Evolutionary conservation across 73 alveolate genomes (phyloP).

Genomic region (Paramecium tetraurelia): DNA sequence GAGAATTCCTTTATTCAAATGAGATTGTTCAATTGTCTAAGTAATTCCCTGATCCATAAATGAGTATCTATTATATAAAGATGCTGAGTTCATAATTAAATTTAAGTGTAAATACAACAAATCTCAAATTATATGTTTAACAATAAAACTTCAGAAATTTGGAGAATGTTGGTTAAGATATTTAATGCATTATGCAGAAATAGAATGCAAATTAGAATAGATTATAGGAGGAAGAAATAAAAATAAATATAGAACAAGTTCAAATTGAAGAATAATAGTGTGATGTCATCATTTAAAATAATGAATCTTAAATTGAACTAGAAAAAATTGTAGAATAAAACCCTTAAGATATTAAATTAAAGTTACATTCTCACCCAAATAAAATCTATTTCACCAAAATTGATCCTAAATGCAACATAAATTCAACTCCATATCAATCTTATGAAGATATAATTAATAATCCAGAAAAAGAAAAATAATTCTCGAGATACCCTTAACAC

Average conservation of each 20-base stretch:
- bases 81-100: not conserved
- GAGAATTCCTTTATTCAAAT: not conserved
- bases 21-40: not conserved
- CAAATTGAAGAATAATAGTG: not conserved
- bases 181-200: not conserved
- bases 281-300: not conserved
- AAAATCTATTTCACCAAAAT: not conserved
- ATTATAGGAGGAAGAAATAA: not conserved
- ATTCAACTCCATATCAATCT: not conserved
- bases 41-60: slow-evolving; percentile 40
- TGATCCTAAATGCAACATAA: not conserved
- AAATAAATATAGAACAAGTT: not conserved
- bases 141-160: not conserved
- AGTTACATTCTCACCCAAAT: not conserved
- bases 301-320: not conserved
- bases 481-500: not conserved
- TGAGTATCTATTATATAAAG: not conserved
- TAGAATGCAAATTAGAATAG: not conserved
- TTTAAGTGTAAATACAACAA: not conserved
- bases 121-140: not conserved
- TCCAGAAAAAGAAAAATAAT: not conserved
- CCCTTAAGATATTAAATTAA: not conserved
- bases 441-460: not conserved
- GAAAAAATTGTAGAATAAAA: not conserved
- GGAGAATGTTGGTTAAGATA: not conserved